phyloP scores from a whole-genome alignment of 177 flowering plant genomes.

The Vitis hybrid region DNA sequence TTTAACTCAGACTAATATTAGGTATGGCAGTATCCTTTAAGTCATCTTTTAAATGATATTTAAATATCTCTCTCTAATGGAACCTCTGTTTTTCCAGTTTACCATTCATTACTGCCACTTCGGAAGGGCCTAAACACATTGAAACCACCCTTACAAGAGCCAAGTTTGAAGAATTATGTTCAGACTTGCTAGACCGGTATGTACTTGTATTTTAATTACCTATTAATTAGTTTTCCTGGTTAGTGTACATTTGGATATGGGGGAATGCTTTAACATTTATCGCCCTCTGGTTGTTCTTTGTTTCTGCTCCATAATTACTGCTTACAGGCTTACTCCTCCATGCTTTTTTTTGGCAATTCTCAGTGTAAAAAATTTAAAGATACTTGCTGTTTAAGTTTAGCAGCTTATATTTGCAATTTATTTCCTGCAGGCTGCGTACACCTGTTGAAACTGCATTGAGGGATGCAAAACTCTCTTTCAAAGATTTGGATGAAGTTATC shows the following conservation, averaged over 20 bases:
- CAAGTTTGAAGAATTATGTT: conserved; percentile 91
- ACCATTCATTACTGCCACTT: conserved; percentile 96
- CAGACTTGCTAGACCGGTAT: conserved; percentile 91
- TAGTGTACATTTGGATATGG: neutral
- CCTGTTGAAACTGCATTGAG: conserved; percentile 81
- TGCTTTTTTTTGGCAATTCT: neutral
- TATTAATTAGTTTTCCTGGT: neutral
- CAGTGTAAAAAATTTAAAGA: too few relatives aligned
- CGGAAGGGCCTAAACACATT: conserved; percentile 97
- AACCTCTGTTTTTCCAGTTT: conserved; percentile 45
- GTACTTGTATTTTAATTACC: neutral
- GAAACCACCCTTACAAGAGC: conserved; percentile 89
- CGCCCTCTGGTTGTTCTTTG: too few relatives aligned
- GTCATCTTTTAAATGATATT: neutral
- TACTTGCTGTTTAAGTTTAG: too few relatives aligned
- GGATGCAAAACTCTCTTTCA: conserved; percentile 84
- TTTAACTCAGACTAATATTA: conserved; percentile 85
- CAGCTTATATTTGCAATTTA: neutral
- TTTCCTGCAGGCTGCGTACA: conserved; percentile 50
- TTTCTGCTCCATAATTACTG: neutral
- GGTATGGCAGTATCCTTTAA: conserved; percentile 34
- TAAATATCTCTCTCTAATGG: too few relatives aligned
- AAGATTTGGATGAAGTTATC: conserved; percentile 87
- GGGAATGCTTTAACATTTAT: too few relatives aligned
- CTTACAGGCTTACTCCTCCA: neutral